Evolutionary conservation across 805 yeast species (phyloP).

Genomic region (Saccharomycopsis oosterbeekiorum): DNA sequence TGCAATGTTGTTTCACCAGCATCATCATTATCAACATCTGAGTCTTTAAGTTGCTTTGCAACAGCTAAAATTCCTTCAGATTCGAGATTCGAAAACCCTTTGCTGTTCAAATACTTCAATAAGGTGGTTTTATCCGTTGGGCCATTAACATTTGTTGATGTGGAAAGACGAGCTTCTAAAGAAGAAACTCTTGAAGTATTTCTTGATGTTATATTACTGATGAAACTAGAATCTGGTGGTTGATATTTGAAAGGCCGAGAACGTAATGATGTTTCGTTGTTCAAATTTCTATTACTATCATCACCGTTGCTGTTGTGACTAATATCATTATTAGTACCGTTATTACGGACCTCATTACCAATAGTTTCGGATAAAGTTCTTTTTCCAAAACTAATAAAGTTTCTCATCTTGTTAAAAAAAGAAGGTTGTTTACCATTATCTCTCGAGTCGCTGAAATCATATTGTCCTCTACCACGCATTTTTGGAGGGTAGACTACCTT

Average conservation of each 20-base stretch:
- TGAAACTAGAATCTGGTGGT: slow-evolving; percentile 14
- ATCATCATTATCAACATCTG: neutral
- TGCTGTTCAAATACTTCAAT: slow-evolving; percentile 8
- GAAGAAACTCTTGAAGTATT: neutral
- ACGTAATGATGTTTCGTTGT: neutral
- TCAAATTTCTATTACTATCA: neutral
- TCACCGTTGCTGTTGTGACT: neutral
- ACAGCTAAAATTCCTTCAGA: slow-evolving; percentile 18
- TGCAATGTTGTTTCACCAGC: neutral
- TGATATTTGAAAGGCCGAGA: slow-evolving; percentile 14
- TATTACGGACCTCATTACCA: neutral
- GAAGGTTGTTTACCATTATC: neutral
- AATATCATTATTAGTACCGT: neutral
- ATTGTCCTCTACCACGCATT: neutral
- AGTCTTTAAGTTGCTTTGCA: slow-evolving; percentile 13
- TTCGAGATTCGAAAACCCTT: slow-evolving; percentile 16
- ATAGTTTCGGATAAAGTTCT: neutral
- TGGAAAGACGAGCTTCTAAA: neutral
- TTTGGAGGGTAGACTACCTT: slow-evolving; percentile 14
- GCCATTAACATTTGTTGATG: neutral
- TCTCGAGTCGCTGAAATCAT: neutral
- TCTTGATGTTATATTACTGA: slow-evolving; percentile 14
- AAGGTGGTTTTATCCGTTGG: slow-evolving; percentile 9
- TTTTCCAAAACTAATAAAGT: neutral
- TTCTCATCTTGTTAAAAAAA: slow-evolving; percentile 4